Conservation (phyloP, 176 grass and related monocot genomes). For the sorghum (Sorghum bicolor) region Sorghum_bicolor_NCBIv3 NC_012872.2:60924001-60924500, state of each 20-base stretch:
- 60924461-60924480: not conserved
- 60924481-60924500: not conserved
- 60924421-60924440: not conserved
- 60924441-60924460: not conserved
- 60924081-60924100: not conserved
- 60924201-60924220: not conserved
- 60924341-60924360: not conserved
- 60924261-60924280: slow-evolving; percentile 11
- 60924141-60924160: not conserved
- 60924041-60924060: too few species aligned
- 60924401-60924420: not conserved
- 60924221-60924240: slow-evolving; percentile 17
- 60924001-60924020: not conserved
- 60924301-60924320: not conserved
- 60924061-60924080: not conserved
- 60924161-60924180: slow-evolving; percentile 19
- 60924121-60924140: not conserved
- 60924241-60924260: slow-evolving; percentile 6
- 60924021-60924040: not conserved
- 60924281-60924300: not conserved
- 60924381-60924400: not conserved
- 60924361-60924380: not conserved
- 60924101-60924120: not conserved
- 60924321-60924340: not conserved
- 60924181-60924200: slow-evolving; percentile 20